A percentile compares a stretch with the other conserved stretches of the same genome.
These are phyloP conservation scores for Eimeria acervulina DNA, from an alignment of 169 alveolate species.

Conservation along the genomic window DNA sequence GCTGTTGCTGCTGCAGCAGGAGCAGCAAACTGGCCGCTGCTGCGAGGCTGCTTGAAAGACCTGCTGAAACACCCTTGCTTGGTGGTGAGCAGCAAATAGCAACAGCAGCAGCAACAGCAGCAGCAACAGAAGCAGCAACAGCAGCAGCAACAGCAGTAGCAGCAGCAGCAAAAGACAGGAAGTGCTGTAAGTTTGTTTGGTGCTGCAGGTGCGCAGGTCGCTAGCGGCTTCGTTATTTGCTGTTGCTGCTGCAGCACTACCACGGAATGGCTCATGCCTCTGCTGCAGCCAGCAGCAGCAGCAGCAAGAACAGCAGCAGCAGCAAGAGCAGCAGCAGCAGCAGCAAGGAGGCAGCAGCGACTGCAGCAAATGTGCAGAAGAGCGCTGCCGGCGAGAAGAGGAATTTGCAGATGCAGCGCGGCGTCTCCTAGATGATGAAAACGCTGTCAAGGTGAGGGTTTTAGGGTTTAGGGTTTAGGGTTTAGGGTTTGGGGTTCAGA, in stretches of 20 bases:
- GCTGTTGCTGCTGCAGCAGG: conserved; percentile 30
- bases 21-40: neutral
- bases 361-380: neutral
- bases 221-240: conserved; percentile 25
- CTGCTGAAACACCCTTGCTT: neutral
- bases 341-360: neutral
- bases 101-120: conserved; percentile 42
- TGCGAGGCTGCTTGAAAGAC: neutral
- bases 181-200: neutral
- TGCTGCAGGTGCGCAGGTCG: neutral
- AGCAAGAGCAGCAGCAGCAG: conserved; percentile 8
- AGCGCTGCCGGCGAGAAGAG: neutral
- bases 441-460: neutral
- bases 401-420: conserved; percentile 9
- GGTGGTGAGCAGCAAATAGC: neutral
- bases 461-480: conserved; percentile 26
- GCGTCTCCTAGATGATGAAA: neutral
- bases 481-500: neutral
- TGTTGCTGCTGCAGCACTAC: conserved; percentile 36
- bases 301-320: conserved; percentile 21
- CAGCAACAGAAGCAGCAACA: neutral
- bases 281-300: conserved; percentile 29
- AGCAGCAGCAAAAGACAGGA: neutral
- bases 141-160: conserved; percentile 32
- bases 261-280: neutral